Evolutionary conservation across 73 alveolate genomes (phyloP).

Genomic region (Symbiodinium pilosum): DNA sequence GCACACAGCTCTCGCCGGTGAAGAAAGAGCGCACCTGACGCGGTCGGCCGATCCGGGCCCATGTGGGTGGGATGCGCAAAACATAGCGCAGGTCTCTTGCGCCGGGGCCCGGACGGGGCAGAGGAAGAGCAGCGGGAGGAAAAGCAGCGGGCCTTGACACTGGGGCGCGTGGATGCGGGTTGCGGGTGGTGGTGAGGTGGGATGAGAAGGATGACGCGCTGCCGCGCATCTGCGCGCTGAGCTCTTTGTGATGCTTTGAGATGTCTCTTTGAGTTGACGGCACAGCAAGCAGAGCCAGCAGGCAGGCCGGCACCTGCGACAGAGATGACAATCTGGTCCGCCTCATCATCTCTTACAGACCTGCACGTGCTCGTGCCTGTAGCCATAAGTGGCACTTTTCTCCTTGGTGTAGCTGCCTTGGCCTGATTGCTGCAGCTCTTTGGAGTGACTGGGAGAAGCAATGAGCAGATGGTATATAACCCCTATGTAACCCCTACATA

Average conservation of each 20-base stretch:
- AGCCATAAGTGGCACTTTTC: slow-evolving; percentile 6
- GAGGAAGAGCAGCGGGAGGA: background rate
- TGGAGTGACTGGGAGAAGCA: too few species aligned
- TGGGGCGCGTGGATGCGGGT: background rate
- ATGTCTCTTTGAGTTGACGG: background rate
- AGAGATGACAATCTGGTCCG: background rate
- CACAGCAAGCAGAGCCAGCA: background rate
- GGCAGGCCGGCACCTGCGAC: slow-evolving; percentile 7
- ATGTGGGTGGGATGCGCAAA: too few species aligned
- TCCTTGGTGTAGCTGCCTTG: slow-evolving; percentile 44
- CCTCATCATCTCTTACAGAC: too few species aligned
- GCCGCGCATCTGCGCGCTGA: too few species aligned
- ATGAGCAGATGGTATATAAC: too few species aligned
- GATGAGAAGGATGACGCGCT: too few species aligned
- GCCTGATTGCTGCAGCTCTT: background rate
- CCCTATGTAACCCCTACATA: too few species aligned
- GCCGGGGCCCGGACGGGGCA: background rate
- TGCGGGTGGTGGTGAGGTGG: too few species aligned
- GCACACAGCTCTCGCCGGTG: background rate
- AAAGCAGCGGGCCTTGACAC: background rate
- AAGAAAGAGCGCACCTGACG: background rate
- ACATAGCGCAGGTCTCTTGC: too few species aligned
- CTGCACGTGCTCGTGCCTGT: background rate
- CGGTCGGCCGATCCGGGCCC: too few species aligned
- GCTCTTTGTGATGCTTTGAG: too few species aligned